Evolutionary conservation across 768 basidiomycete species (phyloP).

Genomic region (Leccinum rimulosum): DNA sequence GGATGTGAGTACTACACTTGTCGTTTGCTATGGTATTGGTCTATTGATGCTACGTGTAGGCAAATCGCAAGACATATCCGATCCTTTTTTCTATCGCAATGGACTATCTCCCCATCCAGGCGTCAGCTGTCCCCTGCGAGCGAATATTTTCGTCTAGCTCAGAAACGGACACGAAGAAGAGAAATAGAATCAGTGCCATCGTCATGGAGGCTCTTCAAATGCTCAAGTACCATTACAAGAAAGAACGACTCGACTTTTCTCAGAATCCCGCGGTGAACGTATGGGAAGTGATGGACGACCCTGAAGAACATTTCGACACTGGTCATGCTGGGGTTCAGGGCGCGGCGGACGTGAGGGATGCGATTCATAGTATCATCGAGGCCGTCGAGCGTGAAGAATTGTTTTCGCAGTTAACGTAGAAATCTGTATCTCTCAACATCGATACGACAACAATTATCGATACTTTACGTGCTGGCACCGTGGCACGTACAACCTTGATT

Average conservation of each 20-base stretch:
- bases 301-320: background rate
- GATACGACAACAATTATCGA: no score
- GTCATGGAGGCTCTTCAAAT: background rate
- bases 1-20: background rate
- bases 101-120: background rate
- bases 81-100: background rate
- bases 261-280: background rate
- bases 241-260: background rate
- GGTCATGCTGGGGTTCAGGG: background rate
- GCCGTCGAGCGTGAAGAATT: background rate
- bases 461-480: no score
- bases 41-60: background rate
- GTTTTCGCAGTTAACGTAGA: no score
- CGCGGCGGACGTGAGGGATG: background rate
- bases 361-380: background rate
- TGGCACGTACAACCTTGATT: no score
- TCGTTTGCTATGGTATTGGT: no score
- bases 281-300: background rate
- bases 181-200: background rate
- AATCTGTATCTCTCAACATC: no score
- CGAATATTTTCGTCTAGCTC: background rate
- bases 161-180: background rate
- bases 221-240: background rate
- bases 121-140: background rate
- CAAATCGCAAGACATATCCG: background rate